Evolutionary conservation across 768 basidiomycete genomes (phyloP), one percentile per base, ranked within the genome.

Genomic region (Tylopilus rubrobrunneus): DNA sequence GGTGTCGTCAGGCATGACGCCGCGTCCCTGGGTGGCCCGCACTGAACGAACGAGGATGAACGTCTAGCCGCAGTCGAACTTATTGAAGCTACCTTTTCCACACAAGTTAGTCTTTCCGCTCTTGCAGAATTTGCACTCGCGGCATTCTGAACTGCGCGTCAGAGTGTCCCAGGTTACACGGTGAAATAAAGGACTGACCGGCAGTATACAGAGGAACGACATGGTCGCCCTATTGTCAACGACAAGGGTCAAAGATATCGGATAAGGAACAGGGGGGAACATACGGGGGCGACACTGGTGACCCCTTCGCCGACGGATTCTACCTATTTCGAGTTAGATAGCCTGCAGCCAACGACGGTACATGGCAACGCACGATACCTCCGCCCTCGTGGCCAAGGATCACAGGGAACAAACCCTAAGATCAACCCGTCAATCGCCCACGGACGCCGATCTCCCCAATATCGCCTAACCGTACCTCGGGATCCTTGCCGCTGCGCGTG

Each of bases 71-170:
- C 37, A 3, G 2, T 19, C n/a, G 11, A 7, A 15, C 31, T 51
- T 7, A 25, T 5, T 28, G 9, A 40, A 45, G 7, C 31, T 51
- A 92, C 92, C 92, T 80, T 85, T 85, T 57, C 94, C 88, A 67
- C 96, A 99, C n/a, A 99, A 83, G 72, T 99, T 99, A 53, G 97
- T 99, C 80, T 98, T 98, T 50, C 91, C 92, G 56, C 89, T 92
- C 73, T 87, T 96, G 80, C 97, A 99, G 78, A 98, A 98, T 72
- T 98, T 98, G 78, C 97, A 99, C 74, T 99, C 88, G 36, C 82
- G 83, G 67, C 93, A 97, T 72, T 97, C 94, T 88, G 58, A 11
- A 67, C 50, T 12, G 36, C 25, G 27, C 23, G 49, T 55, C 42
- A 53, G 43, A 45, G 46, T 10, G 45, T 55, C 21, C 21, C 14